Conservation (phyloP, 176 grass and related monocot genomes). For the Typha latifolia region DNA sequence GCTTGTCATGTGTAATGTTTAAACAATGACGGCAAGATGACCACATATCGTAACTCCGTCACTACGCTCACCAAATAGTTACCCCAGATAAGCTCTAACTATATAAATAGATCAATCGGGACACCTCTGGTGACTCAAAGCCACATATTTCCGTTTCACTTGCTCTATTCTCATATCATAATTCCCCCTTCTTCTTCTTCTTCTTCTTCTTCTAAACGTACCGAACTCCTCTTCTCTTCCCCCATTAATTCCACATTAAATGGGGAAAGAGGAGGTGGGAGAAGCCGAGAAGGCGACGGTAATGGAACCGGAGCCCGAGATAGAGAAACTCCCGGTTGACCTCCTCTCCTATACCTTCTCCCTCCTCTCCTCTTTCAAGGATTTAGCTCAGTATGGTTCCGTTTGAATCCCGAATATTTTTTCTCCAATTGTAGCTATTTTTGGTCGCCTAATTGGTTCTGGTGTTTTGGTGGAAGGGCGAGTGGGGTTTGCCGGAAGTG, state of each 20-base stretch:
- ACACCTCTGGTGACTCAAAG: neutral
- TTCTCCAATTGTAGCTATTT: neutral
- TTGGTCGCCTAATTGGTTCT: neutral
- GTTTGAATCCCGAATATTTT: neutral
- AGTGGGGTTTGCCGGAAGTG: constrained; percentile 69
- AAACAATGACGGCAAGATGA: neutral
- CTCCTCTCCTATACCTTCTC: constrained; percentile 66
- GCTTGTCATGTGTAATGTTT: neutral
- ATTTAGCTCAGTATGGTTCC: constrained; percentile 52
- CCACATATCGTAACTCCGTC: neutral
- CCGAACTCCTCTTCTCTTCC: neutral
- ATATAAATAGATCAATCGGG: neutral
- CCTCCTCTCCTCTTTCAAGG: constrained; percentile 66
- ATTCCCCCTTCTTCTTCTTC: too few relatives aligned
- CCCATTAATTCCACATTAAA: neutral
- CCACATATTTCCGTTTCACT: too few relatives aligned
- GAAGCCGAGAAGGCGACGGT: neutral
- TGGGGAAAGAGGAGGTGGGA: neutral
- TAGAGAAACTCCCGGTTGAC: constrained; percentile 69
- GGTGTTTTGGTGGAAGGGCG: constrained; percentile 29
- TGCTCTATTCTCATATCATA: too few relatives aligned
- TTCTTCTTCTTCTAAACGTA: too few relatives aligned
- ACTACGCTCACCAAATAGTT: neutral
- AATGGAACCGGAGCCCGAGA: constrained; percentile 35
- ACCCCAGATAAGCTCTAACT: neutral